phyloP scores from a whole-genome alignment of 176 grass and related monocot species.

The Avena insularis region DNA sequence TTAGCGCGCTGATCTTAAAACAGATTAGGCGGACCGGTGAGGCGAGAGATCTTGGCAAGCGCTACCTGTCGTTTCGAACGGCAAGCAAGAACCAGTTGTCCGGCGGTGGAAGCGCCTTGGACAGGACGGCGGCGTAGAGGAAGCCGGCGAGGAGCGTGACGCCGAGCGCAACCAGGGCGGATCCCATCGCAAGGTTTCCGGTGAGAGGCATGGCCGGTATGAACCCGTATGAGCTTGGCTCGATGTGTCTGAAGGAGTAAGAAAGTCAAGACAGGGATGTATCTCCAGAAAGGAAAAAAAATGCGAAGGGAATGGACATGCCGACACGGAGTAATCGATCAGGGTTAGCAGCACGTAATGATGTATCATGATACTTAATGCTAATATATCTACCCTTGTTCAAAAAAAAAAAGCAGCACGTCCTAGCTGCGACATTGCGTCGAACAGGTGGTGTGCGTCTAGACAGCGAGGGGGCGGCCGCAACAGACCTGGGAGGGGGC shows the following conservation, averaged over 20 bases:
- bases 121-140: constrained; percentile 50
- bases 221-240: background rate
- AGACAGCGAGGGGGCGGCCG: background rate
- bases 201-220: constrained; percentile 17
- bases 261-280: background rate
- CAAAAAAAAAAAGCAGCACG: too few relatives aligned
- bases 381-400: too few relatives aligned
- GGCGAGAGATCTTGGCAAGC: background rate
- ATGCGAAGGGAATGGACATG: too few relatives aligned
- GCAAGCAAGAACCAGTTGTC: constrained; percentile 46
- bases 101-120: constrained; percentile 49
- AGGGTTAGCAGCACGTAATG: too few relatives aligned
- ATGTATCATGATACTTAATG: too few relatives aligned
- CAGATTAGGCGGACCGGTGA: background rate
- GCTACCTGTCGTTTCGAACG: constrained; percentile 59
- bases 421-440: background rate
- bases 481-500: background rate
- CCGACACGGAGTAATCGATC: too few relatives aligned
- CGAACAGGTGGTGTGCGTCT: constrained; percentile 1
- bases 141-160: constrained; percentile 49
- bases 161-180: constrained; percentile 35
- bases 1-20: background rate
- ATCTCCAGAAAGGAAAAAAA: background rate
- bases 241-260: background rate
- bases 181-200: background rate